phyloP scores from a whole-genome alignment of 495 filamentous ascomycete genomes.

The Xylaria nigripes region DNA sequence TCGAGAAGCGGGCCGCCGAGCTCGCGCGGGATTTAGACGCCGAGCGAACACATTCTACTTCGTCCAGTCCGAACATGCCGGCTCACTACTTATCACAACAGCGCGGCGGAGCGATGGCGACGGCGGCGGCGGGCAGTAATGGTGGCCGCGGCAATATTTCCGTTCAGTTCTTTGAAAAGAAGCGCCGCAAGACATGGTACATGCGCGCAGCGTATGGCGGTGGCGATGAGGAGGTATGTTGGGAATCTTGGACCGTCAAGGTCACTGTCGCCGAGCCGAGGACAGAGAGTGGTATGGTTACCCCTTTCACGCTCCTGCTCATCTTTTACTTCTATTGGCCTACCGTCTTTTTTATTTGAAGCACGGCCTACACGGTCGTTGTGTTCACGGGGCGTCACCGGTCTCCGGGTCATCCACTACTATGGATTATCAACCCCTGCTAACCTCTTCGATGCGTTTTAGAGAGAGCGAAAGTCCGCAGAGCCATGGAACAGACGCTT shows the following conservation, averaged over 20 bases:
- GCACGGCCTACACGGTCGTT: neutral
- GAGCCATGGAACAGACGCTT: slow-evolving; percentile 78
- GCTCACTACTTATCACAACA: slow-evolving; percentile 11
- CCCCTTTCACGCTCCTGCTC: neutral
- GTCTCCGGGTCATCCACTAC: neutral
- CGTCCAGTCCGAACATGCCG: slow-evolving; percentile 8
- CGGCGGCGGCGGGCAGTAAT: slow-evolving; percentile 22
- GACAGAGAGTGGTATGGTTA: slow-evolving; percentile 70
- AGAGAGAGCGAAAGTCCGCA: slow-evolving; percentile 82
- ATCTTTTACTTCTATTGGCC: neutral
- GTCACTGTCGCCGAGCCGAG: slow-evolving; percentile 82
- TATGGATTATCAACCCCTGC: neutral
- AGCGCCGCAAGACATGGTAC: slow-evolving; percentile 75
- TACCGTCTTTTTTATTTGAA: neutral
- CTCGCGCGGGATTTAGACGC: slow-evolving; percentile 59
- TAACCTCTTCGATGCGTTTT: slow-evolving; percentile 9
- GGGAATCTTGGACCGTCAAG: slow-evolving; percentile 92
- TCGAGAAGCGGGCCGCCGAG: slow-evolving; percentile 73
- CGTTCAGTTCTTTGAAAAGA: slow-evolving; percentile 93
- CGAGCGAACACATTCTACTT: slow-evolving; percentile 32
- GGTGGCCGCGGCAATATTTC: slow-evolving; percentile 69
- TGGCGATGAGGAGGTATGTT: slow-evolving; percentile 84
- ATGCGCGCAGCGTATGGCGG: slow-evolving; percentile 65
- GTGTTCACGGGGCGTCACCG: neutral
- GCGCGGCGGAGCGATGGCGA: slow-evolving; percentile 4